phyloP scores from a whole-genome alignment of 129 eudicot genomes.

The Pittosporum tobira region DNA sequence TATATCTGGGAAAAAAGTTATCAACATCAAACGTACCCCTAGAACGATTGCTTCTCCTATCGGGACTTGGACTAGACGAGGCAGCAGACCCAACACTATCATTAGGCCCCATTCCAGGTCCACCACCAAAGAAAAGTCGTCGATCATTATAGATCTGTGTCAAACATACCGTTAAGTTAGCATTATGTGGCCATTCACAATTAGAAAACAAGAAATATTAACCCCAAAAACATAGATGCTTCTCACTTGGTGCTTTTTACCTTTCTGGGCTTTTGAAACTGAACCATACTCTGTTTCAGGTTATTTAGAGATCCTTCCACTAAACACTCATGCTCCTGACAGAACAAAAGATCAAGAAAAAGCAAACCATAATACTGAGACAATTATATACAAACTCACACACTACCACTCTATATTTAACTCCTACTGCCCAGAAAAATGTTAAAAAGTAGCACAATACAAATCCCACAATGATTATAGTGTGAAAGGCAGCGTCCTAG shows the following conservation, averaged over 20 bases:
- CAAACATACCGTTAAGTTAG: constrained; percentile 18
- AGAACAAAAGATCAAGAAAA: too few relatives aligned
- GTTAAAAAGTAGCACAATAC: too few relatives aligned
- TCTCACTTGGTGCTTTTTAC: too few relatives aligned
- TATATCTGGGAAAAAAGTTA: too few relatives aligned
- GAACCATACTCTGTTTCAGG: constrained; percentile 96
- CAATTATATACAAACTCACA: too few relatives aligned
- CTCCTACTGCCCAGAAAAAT: too few relatives aligned
- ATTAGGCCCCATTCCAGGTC: constrained; percentile 58
- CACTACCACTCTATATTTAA: too few relatives aligned
- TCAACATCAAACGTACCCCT: constrained; percentile 81
- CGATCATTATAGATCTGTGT: constrained; percentile 79
- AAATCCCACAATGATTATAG: neutral
- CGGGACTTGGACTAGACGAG: constrained; percentile 38
- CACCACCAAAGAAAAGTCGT: constrained; percentile 75
- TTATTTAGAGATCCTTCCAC: constrained; percentile 94
- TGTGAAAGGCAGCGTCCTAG: neutral
- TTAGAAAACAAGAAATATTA: neutral
- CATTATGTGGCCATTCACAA: neutral
- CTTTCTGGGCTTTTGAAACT: constrained; percentile 94
- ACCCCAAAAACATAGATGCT: neutral
- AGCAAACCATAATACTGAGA: too few relatives aligned
- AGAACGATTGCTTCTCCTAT: constrained; percentile 66
- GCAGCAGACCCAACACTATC: constrained; percentile 59
- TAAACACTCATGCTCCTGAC: constrained; percentile 87